Percentiles rank a stretch among this genome's conserved stretches.
These are phyloP conservation scores for Cardamine occulta DNA, from an alignment of 345 rosid species.

Conservation along the genomic window DNA sequence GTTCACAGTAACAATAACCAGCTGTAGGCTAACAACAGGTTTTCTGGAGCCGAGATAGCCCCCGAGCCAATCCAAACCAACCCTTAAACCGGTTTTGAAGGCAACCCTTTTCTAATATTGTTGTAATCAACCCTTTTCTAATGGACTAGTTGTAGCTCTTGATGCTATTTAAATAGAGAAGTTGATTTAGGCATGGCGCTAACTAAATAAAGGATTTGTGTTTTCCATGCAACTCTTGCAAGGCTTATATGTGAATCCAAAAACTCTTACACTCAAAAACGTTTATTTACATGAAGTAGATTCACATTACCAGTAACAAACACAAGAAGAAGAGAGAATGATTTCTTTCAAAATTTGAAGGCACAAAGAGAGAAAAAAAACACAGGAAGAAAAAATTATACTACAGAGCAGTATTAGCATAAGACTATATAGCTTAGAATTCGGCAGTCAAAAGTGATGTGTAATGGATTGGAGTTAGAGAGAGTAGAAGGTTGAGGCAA, in stretches of 20 bases:
- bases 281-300: slow-evolving; percentile 26
- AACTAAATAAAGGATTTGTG: slow-evolving; percentile 9
- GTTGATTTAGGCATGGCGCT: background rate
- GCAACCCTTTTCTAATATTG: background rate
- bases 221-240: background rate
- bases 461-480: slow-evolving; percentile 42
- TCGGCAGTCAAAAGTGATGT: slow-evolving; percentile 46
- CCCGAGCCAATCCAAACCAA: slow-evolving; percentile 55
- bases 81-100: slow-evolving; percentile 21
- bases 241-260: slow-evolving; percentile 4
- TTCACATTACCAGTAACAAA: slow-evolving; percentile 25
- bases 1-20: slow-evolving; percentile 43
- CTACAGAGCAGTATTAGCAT: slow-evolving; percentile 40
- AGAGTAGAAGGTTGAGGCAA: background rate
- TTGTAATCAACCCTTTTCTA: background rate
- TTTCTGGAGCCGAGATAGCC: slow-evolving; percentile 59
- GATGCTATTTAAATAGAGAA: slow-evolving; percentile 16
- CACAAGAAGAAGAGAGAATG: slow-evolving; percentile 19
- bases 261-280: slow-evolving; percentile 18
- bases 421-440: slow-evolving; percentile 48
- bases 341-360: slow-evolving; percentile 36
- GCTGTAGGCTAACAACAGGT: slow-evolving; percentile 45
- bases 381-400: slow-evolving; percentile 11
- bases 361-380: background rate
- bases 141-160: slow-evolving; percentile 7